Percentiles rank a stretch among this genome's conserved stretches.
phyloP scores from a whole-genome alignment of 495 filamentous ascomycete genomes.

The Neurospora pannonica region DNA sequence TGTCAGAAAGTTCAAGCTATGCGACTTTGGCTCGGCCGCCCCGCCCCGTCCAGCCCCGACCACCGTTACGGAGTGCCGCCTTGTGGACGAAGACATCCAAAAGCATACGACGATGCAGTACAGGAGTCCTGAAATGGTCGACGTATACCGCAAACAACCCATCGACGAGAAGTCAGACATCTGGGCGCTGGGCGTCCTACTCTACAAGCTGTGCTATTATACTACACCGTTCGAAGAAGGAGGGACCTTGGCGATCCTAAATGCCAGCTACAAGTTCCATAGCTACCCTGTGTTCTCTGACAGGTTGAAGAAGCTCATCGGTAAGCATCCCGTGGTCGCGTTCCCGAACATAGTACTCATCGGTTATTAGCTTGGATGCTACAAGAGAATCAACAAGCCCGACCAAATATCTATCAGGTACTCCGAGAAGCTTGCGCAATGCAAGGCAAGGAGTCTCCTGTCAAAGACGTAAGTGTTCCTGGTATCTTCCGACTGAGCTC shows the following conservation, averaged over 20 bases:
- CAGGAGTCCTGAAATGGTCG: constrained; percentile 96
- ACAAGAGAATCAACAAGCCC: constrained; percentile 66
- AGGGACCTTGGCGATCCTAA: constrained; percentile 95
- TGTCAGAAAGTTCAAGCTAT: constrained; percentile 75
- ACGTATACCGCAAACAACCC: constrained; percentile 90
- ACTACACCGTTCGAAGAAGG: constrained; percentile 98
- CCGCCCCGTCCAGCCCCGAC: constrained; percentile 74
- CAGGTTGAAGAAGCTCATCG: constrained; percentile 80
- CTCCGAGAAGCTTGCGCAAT: constrained; percentile 76
- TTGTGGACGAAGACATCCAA: constrained; percentile 95
- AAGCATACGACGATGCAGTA: constrained; percentile 96
- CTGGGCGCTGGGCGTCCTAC: constrained; percentile 88
- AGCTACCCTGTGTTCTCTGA: constrained; percentile 82
- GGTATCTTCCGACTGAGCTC: background rate
- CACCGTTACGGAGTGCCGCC: constrained; percentile 72
- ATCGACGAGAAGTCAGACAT: constrained; percentile 99
- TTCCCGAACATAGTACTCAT: constrained; percentile 21
- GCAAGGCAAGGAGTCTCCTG: constrained; percentile 79
- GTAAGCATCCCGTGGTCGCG: constrained; percentile 39
- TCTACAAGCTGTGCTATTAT: constrained; percentile 99
- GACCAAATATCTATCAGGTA: constrained; percentile 92
- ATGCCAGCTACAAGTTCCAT: constrained; percentile 91
- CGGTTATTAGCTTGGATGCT: constrained; percentile 69
- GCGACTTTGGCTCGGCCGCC: constrained; percentile 93
- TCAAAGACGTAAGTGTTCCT: constrained; percentile 67